Percentiles rank a stretch among this genome's conserved stretches.
Conservation (phyloP, 345 rosid species). For the Combretum micranthum region DNA sequence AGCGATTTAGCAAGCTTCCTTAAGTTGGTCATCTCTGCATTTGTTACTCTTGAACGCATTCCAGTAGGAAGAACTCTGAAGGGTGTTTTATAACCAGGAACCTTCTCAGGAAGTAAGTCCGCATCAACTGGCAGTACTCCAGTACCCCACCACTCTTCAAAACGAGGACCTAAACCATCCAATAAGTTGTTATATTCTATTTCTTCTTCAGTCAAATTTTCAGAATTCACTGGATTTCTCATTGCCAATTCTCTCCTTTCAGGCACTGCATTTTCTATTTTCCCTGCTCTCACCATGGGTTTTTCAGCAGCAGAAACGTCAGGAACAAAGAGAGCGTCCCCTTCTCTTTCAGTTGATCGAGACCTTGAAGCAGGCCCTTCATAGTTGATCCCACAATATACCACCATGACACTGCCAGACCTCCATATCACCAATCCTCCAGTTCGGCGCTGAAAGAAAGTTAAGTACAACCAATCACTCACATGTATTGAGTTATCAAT, state of each 20-base stretch:
- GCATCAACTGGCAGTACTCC: constrained; percentile 97
- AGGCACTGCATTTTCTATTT: constrained; percentile 16
- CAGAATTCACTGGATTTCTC: constrained; percentile 19
- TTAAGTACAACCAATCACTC: constrained; percentile 26
- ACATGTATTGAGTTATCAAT: background rate
- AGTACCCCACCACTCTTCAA: constrained; percentile 98
- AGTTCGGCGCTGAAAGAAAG: constrained; percentile 80
- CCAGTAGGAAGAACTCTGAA: constrained; percentile 95
- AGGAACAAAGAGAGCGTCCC: constrained; percentile 58
- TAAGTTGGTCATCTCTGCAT: constrained; percentile 92
- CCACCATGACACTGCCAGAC: constrained; percentile 98
- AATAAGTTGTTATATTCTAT: constrained; percentile 58
- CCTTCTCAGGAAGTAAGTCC: constrained; percentile 70
- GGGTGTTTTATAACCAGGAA: constrained; percentile 91
- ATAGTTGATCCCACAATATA: constrained; percentile 72
- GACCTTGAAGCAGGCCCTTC: constrained; percentile 56
- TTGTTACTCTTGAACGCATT: constrained; percentile 84
- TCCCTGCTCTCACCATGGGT: constrained; percentile 17
- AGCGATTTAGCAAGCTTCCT: constrained; percentile 82
- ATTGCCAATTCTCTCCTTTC: constrained; percentile 33
- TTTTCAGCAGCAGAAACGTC: constrained; percentile 52
- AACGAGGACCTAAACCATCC: constrained; percentile 91
- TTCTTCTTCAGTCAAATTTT: constrained; percentile 74
- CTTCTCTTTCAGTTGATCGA: constrained; percentile 27
- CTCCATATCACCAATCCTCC: constrained; percentile 93